Evolutionary conservation across 345 rosid species (phyloP).

Genomic region (Eucalyptus paniculata): DNA sequence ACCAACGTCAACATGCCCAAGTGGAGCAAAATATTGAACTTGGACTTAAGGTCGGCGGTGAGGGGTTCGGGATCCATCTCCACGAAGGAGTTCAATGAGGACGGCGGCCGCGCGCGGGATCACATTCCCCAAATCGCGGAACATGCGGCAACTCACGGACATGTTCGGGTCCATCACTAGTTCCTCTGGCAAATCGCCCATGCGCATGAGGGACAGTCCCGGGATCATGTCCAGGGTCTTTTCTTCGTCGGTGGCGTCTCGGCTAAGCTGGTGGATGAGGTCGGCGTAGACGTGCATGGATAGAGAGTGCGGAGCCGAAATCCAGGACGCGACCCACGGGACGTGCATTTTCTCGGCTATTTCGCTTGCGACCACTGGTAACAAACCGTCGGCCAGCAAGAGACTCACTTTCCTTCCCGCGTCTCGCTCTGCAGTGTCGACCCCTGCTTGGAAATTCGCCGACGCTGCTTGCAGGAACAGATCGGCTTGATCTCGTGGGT

Average conservation of each 20-base stretch:
- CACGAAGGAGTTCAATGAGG: slow-evolving; percentile 25
- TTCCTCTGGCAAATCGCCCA: slow-evolving; percentile 30
- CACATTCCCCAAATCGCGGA: slow-evolving; percentile 12
- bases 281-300: neutral
- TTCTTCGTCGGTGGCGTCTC: neutral
- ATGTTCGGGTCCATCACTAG: neutral
- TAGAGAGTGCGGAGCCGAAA: neutral
- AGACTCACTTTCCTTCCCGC: neutral
- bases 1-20: neutral
- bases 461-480: neutral
- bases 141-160: neutral
- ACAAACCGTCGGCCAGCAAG: neutral
- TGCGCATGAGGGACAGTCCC: slow-evolving; percentile 32
- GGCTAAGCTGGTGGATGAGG: neutral
- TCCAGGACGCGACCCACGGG: neutral
- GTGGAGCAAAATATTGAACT: slow-evolving; percentile 6
- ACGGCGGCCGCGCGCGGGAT: slow-evolving; percentile 30
- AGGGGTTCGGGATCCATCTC: slow-evolving; percentile 18
- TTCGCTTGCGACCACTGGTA: neutral
- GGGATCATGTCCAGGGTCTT: slow-evolving; percentile 26
- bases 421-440: neutral
- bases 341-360: neutral
- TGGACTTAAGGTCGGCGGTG: slow-evolving; percentile 17
- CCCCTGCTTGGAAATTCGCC: neutral
- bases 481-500: neutral